Conservation (phyloP, 345 rosid species). For the Eutrema japonicum region DNA sequence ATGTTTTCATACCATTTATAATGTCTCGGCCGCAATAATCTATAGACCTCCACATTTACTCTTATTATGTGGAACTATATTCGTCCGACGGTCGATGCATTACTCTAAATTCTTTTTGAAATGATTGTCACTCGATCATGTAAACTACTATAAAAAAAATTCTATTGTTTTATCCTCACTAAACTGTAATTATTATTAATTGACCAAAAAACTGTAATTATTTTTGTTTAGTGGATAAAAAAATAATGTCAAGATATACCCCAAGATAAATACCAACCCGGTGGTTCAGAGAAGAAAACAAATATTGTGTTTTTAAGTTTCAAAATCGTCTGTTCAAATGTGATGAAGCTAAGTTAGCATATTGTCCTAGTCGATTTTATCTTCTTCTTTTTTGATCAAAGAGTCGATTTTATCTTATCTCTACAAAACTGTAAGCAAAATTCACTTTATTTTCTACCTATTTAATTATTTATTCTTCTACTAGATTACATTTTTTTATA, state of each 20-base stretch:
- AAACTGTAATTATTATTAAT: no score
- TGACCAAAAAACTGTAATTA: no score
- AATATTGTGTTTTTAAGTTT: not conserved
- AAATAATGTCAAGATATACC: not conserved
- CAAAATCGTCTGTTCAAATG: not conserved
- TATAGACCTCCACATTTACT: no score
- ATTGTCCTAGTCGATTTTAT: constrained; percentile 20
- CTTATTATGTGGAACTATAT: no score
- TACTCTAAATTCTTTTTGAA: no score
- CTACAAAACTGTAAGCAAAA: constrained; percentile 16
- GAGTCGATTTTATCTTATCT: constrained; percentile 14
- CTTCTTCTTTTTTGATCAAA: not conserved
- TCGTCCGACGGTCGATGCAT: no score
- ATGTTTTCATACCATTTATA: no score
- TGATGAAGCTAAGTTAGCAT: constrained; percentile 24
- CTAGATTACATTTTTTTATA: constrained; percentile 16
- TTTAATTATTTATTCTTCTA: constrained; percentile 10
- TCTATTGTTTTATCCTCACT: no score
- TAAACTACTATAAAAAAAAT: no score
- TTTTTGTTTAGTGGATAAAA: not conserved
- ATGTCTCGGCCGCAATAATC: no score
- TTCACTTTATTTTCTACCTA: constrained; percentile 19
- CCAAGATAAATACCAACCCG: not conserved
- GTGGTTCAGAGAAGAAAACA: not conserved
- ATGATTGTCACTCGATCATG: no score